These are phyloP conservation scores for Auriscalpium vulgare DNA, from an alignment of 768 basidiomycete genomes.

Conservation along the genomic window DNA sequence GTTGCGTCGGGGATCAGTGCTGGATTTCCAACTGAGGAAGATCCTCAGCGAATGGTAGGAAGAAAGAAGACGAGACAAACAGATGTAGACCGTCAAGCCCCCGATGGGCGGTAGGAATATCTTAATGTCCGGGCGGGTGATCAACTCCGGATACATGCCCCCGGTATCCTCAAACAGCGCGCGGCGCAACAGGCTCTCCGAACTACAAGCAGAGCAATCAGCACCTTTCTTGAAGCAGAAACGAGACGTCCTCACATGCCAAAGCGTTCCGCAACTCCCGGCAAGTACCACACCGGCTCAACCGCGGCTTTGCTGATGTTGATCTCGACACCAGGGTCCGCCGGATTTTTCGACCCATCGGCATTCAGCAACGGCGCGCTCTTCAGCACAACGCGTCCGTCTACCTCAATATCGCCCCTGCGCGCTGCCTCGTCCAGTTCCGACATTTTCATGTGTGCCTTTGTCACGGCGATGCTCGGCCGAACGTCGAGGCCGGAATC, in stretches of 20 bases:
- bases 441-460: slow-evolving; percentile 88
- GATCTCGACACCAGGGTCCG: slow-evolving; percentile 78
- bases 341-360: slow-evolving; percentile 50
- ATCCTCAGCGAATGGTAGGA: background rate
- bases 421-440: slow-evolving; percentile 82
- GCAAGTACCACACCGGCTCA: slow-evolving; percentile 94
- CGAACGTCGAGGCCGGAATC: slow-evolving; percentile 76
- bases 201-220: slow-evolving; percentile 33
- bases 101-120: slow-evolving; percentile 95
- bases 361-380: slow-evolving; percentile 55
- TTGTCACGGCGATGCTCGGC: slow-evolving; percentile 90
- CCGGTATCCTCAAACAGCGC: slow-evolving; percentile 94
- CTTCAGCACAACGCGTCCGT: slow-evolving; percentile 76
- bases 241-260: slow-evolving; percentile 56
- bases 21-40: slow-evolving; percentile 65
- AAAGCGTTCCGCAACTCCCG: slow-evolving; percentile 90
- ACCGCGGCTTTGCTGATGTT: slow-evolving; percentile 88
- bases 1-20: slow-evolving; percentile 65
- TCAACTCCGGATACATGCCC: slow-evolving; percentile 92
- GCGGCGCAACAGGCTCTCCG: slow-evolving; percentile 79
- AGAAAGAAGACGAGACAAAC: slow-evolving; percentile 26
- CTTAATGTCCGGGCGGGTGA: slow-evolving; percentile 93
- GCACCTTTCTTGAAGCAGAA: background rate
- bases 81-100: slow-evolving; percentile 85
- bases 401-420: slow-evolving; percentile 63